Evolutionary conservation across 148 eudicot genomes (phyloP), one percentile per base, ranked within the genome.

Genomic region (Gaultheria prostrata): DNA sequence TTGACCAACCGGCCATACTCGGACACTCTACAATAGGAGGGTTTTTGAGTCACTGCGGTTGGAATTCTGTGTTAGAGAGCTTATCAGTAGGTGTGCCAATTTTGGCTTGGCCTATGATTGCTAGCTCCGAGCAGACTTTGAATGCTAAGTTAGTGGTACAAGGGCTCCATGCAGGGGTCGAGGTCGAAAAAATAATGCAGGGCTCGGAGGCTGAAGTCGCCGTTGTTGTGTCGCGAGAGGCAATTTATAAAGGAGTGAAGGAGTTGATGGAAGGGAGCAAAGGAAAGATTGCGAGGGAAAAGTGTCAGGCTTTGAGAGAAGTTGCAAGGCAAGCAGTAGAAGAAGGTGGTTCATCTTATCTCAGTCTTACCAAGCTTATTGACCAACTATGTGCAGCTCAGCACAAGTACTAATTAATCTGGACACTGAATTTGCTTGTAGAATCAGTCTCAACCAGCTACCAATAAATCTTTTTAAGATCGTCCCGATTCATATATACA

Each of bases 41-140:
- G 81, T 84, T 88, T 82, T 20, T 88, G 13, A 88, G 85, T 82
- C 90, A 86, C 14, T 84, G 90, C 2, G 86, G 88, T 0, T 86
- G 88, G 88, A 86, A 86, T 70, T 86, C 88, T 12, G 82, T 80
- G 39, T 18, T 88, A 18, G 90, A 88, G 80, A 86, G 88, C 75
- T 51, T 86, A 77, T 80, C 90, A 4, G 54, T 46, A 28, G 90
- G 84, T 8, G 87, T 77, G 57, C 89, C 91, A 0, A 18, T 87
- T 21, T 32, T 89, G 79, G 78, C 79, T 4, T 89, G 91, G 89
- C 86, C 91, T 0, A 82, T 87, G 83, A 83, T 73, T 0, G 88
- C 89, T 0, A n/a, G n/a, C n/a, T n/a, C n/a, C n/a, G 91, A 89
- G 56, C 91, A 89, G 73, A 33, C 45, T 3, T 78, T 85, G 65